These are phyloP conservation scores for Septoria linicola DNA, from an alignment of 2,329 filamentous ascomycete genomes.

Conservation along the genomic window DNA sequence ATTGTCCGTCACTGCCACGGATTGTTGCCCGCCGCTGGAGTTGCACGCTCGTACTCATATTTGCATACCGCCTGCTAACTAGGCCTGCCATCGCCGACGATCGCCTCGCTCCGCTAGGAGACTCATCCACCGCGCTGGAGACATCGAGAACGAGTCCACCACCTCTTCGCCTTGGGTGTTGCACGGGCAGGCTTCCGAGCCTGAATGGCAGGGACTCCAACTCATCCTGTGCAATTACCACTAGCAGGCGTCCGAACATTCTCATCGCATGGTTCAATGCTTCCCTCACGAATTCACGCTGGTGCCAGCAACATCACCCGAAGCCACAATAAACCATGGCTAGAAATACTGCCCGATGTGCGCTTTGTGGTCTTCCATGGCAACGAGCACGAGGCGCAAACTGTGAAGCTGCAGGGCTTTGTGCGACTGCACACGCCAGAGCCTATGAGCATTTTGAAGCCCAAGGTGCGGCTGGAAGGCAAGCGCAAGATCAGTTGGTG, in stretches of 20 bases:
- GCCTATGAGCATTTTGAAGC: constrained; percentile 48
- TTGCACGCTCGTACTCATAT: too few species aligned
- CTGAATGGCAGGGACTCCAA: constrained; percentile 7
- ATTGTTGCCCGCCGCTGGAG: too few species aligned
- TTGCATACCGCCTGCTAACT: too few species aligned
- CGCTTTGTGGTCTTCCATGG: constrained; percentile 53
- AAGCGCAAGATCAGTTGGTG: constrained; percentile 49
- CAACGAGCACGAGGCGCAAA: constrained; percentile 46
- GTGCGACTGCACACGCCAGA: constrained; percentile 50
- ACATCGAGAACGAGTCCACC: too few species aligned
- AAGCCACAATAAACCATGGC: constrained; percentile 32
- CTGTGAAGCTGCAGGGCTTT: constrained; percentile 47
- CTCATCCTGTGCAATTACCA: constrained; percentile 1
- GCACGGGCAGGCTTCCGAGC: background rate
- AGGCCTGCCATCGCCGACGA: too few species aligned
- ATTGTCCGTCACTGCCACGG: too few species aligned
- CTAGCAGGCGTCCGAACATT: constrained; percentile 13
- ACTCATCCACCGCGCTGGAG: too few species aligned
- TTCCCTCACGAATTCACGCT: constrained; percentile 21
- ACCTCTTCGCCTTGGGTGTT: too few species aligned
- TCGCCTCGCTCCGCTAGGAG: too few species aligned
- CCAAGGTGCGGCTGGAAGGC: constrained; percentile 49
- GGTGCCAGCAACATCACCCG: constrained; percentile 3
- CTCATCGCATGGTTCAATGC: constrained; percentile 31
- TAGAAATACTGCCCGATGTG: constrained; percentile 50